Conservation (phyloP, 257 asterid species). For the Knoxia roxburghii region DNA sequence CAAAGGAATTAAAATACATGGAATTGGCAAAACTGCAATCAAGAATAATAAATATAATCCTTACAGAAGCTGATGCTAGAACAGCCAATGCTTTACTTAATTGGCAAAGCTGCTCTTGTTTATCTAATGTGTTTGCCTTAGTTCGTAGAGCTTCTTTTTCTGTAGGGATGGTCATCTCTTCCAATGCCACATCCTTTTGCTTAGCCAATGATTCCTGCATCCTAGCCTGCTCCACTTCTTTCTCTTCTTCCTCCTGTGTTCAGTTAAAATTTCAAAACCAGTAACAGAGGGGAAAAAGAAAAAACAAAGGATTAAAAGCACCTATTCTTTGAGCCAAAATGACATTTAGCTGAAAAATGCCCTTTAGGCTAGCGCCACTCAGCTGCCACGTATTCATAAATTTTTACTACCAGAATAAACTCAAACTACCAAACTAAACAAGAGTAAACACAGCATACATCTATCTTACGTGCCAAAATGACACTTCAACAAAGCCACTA, state of each 20-base stretch:
- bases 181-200: constrained; percentile 87
- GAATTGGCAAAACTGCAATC: constrained; percentile 10
- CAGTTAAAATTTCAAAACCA: constrained; percentile 26
- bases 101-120: constrained; percentile 88
- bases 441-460: too few relatives aligned
- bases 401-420: not conserved
- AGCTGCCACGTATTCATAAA: not conserved
- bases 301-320: not conserved
- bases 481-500: not conserved
- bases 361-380: not conserved
- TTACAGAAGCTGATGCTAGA: constrained; percentile 87
- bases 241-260: constrained; percentile 85
- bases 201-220: constrained; percentile 55
- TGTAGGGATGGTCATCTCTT: constrained; percentile 73
- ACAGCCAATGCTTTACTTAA: constrained; percentile 94
- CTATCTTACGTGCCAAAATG: not conserved
- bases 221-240: constrained; percentile 78
- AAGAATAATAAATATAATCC: constrained; percentile 19
- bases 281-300: not conserved
- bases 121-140: constrained; percentile 52
- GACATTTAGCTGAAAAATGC: not conserved
- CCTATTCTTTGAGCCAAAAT: not conserved
- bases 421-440: not conserved
- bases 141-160: constrained; percentile 61
- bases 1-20: constrained; percentile 22